phyloP scores from a whole-genome alignment of 1,139 yeast species.

The Saccharomyces hybrid region DNA sequence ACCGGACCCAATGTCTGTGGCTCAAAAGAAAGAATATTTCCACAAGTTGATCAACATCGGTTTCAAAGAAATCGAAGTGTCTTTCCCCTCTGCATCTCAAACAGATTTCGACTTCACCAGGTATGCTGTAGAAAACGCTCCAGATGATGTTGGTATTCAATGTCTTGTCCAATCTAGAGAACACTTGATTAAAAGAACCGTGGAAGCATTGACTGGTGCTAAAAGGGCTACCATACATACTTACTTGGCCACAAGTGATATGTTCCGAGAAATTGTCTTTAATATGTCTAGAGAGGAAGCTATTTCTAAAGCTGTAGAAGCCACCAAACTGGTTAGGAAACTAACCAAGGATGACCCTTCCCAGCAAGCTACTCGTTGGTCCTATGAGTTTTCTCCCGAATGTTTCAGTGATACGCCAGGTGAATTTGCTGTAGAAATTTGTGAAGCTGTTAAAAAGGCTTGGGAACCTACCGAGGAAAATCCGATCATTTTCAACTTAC shows the following conservation, averaged over 20 bases:
- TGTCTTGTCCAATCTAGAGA: constrained; percentile 90
- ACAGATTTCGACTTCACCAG: constrained; percentile 94
- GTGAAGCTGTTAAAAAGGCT: constrained; percentile 91
- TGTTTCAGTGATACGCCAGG: constrained; percentile 85
- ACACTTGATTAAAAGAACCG: constrained; percentile 79
- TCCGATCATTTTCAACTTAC: constrained; percentile 90
- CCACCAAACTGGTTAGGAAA: constrained; percentile 69
- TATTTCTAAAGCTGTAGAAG: constrained; percentile 72
- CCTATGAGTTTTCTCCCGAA: constrained; percentile 91
- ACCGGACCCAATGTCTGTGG: constrained; percentile 94
- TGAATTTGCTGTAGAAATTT: constrained; percentile 74
- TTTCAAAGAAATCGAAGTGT: constrained; percentile 93
- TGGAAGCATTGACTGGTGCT: constrained; percentile 84
- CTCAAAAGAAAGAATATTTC: constrained; percentile 83
- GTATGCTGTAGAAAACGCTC: constrained; percentile 85
- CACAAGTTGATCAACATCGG: constrained; percentile 78
- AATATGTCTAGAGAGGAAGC: constrained; percentile 78
- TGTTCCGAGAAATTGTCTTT: constrained; percentile 87
- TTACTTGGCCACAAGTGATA: constrained; percentile 85
- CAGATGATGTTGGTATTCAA: constrained; percentile 87
- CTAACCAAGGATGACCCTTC: constrained; percentile 84
- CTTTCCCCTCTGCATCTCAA: constrained; percentile 94
- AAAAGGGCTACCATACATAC: constrained; percentile 85
- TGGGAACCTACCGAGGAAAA: constrained; percentile 82
- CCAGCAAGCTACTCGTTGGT: constrained; percentile 71